Evolutionary conservation across 257 asterid genomes (phyloP).

Genomic region (Nicotiana obtusifolia): DNA sequence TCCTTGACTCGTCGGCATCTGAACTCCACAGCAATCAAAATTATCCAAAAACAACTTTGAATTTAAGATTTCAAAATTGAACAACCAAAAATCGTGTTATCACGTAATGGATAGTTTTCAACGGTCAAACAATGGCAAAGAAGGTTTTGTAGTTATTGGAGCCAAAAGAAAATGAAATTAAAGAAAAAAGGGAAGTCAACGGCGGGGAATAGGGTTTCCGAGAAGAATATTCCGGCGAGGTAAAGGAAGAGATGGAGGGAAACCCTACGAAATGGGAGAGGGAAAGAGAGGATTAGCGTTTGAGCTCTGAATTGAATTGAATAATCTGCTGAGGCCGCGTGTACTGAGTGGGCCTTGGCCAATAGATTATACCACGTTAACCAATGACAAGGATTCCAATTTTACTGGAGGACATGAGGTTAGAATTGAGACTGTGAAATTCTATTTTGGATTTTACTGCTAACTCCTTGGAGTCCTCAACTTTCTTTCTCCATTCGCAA

Average conservation of each 20-base stretch:
- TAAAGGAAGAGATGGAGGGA: background rate
- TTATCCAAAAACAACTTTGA: background rate
- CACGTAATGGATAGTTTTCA: background rate
- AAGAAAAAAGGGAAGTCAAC: background rate
- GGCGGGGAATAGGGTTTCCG: background rate
- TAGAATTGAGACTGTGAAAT: background rate
- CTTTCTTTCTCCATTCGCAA: background rate
- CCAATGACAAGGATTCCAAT: background rate
- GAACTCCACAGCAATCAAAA: background rate
- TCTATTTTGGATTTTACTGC: background rate
- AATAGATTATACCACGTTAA: background rate
- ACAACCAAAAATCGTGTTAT: background rate
- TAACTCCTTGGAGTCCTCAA: background rate
- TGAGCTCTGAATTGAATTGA: background rate
- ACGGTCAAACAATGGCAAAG: background rate
- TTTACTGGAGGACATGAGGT: background rate
- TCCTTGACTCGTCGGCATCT: slow-evolving; percentile 67
- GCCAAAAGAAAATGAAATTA: background rate
- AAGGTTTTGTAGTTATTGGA: background rate
- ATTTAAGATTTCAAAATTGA: background rate
- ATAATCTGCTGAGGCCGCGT: background rate
- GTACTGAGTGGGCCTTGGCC: background rate
- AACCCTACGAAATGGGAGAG: slow-evolving; percentile 15
- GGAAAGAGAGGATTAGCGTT: slow-evolving; percentile 2
- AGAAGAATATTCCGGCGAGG: slow-evolving; percentile 4